Conservation (phyloP, 2,329 filamentous ascomycete genomes). For the Emergomyces pasteurianus region DNA sequence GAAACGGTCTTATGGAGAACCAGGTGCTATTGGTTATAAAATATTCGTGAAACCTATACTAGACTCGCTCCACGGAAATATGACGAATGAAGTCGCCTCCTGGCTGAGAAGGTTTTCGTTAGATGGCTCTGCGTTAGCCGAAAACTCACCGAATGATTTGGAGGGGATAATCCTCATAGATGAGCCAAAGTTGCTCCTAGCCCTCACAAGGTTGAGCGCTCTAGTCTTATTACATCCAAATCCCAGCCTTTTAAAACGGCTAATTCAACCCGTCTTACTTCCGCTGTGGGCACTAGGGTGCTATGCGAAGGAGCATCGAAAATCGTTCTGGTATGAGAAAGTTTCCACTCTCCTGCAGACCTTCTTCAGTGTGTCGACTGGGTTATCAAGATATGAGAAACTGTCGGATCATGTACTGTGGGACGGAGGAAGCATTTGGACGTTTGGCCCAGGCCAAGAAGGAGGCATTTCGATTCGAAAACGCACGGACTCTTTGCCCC, state of each 20-base stretch:
- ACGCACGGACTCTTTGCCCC: slow-evolving; percentile 10
- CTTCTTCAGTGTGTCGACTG: slow-evolving; percentile 31
- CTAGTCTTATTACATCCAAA: slow-evolving; percentile 32
- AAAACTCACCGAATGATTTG: not conserved
- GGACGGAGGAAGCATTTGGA: slow-evolving; percentile 29
- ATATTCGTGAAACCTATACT: slow-evolving; percentile 33
- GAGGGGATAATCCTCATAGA: slow-evolving; percentile 15
- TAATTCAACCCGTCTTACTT: slow-evolving; percentile 28
- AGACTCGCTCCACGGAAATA: slow-evolving; percentile 23
- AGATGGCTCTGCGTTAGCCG: slow-evolving; percentile 7
- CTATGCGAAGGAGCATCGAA: slow-evolving; percentile 22
- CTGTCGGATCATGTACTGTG: slow-evolving; percentile 30
- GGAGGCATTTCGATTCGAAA: slow-evolving; percentile 18
- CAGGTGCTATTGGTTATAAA: slow-evolving; percentile 28
- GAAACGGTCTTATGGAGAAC: slow-evolving; percentile 28
- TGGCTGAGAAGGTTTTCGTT: slow-evolving; percentile 20
- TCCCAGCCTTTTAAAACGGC: slow-evolving; percentile 30
- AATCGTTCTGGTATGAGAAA: slow-evolving; percentile 18
- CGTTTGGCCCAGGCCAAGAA: slow-evolving; percentile 17
- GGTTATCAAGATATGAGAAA: slow-evolving; percentile 24
- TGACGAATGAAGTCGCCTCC: slow-evolving; percentile 14
- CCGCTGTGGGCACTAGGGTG: slow-evolving; percentile 32
- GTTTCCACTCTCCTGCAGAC: slow-evolving; percentile 24
- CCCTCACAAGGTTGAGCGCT: slow-evolving; percentile 24
- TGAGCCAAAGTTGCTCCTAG: slow-evolving; percentile 18